phyloP scores from a whole-genome alignment of 306 rosid species.

The Rosa lucieae region DNA sequence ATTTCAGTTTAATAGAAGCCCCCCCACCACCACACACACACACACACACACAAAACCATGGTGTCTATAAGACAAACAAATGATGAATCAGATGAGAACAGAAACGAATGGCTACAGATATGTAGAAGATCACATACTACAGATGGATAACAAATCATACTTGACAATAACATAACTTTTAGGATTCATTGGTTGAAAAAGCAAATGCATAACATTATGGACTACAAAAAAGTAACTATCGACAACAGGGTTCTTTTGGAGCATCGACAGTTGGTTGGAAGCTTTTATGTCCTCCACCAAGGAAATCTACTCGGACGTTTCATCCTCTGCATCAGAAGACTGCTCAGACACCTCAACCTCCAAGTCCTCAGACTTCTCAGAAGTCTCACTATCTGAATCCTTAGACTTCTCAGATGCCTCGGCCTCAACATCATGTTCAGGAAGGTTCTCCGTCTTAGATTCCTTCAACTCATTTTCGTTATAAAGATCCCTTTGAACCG shows the following conservation, averaged over 20 bases:
- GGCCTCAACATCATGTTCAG: neutral
- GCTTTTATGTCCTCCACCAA: neutral
- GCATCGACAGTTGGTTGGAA: neutral
- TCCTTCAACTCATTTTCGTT: slow-evolving; percentile 61
- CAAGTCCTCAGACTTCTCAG: slow-evolving; percentile 24
- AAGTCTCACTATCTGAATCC: slow-evolving; percentile 15
- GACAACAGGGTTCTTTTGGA: neutral
- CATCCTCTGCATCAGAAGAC: neutral
- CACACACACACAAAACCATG: too few species aligned
- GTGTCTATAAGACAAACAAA: too few species aligned
- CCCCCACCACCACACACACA: too few species aligned
- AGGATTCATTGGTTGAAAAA: too few species aligned
- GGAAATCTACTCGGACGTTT: neutral
- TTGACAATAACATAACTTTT: too few species aligned
- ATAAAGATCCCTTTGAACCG: slow-evolving; percentile 75
- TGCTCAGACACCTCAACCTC: slow-evolving; percentile 15
- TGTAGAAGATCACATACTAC: too few species aligned
- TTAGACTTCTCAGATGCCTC: slow-evolving; percentile 4
- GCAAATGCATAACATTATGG: neutral
- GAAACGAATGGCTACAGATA: too few species aligned
- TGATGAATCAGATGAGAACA: too few species aligned
- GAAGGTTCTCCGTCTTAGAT: slow-evolving; percentile 22
- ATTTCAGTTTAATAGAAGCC: too few species aligned
- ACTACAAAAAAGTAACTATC: neutral
- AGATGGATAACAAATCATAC: too few species aligned